Conservation (phyloP, 2,329 filamentous ascomycete genomes). For the Coniella vitis region DNA sequence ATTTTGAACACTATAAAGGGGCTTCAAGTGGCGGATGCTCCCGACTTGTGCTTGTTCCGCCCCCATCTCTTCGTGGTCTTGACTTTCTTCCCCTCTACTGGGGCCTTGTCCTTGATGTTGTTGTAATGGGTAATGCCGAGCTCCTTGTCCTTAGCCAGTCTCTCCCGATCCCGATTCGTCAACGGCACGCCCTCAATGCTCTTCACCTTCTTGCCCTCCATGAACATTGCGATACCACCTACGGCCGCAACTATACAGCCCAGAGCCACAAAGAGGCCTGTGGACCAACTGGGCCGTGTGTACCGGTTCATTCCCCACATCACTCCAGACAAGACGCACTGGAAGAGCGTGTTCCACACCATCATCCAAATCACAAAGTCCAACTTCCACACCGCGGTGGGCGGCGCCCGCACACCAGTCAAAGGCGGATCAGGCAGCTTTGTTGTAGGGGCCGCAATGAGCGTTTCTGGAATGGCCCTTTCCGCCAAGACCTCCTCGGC, state of each 20-base stretch:
- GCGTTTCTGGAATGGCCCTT: slow-evolving; percentile 31
- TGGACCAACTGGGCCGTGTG: slow-evolving; percentile 70
- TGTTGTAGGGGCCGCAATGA: slow-evolving; percentile 55
- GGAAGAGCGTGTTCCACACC: slow-evolving; percentile 71
- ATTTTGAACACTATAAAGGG: too few relatives aligned
- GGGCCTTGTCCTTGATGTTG: slow-evolving; percentile 46
- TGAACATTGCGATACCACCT: slow-evolving; percentile 63
- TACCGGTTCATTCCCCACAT: slow-evolving; percentile 79
- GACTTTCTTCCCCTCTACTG: slow-evolving; percentile 32
- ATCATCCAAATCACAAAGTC: slow-evolving; percentile 76
- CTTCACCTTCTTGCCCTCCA: slow-evolving; percentile 68
- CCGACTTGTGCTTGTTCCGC: background rate
- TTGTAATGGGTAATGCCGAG: slow-evolving; percentile 53
- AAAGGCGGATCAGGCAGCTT: slow-evolving; percentile 61
- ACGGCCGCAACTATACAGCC: slow-evolving; percentile 62
- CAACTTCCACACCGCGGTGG: slow-evolving; percentile 67
- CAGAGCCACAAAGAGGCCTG: slow-evolving; percentile 69
- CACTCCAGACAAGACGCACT: slow-evolving; percentile 64
- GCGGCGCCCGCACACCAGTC: slow-evolving; percentile 63
- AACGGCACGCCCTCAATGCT: slow-evolving; percentile 62
- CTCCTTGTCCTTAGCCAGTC: slow-evolving; percentile 45
- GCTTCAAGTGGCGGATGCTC: too few relatives aligned
- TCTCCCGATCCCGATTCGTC: slow-evolving; percentile 46
- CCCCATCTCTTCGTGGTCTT: slow-evolving; percentile 21
- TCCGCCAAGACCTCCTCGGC: slow-evolving; percentile 32